phyloP scores from a whole-genome alignment of 1,284 basidiomycete genomes.

The Rhodotorula sp. region DNA sequence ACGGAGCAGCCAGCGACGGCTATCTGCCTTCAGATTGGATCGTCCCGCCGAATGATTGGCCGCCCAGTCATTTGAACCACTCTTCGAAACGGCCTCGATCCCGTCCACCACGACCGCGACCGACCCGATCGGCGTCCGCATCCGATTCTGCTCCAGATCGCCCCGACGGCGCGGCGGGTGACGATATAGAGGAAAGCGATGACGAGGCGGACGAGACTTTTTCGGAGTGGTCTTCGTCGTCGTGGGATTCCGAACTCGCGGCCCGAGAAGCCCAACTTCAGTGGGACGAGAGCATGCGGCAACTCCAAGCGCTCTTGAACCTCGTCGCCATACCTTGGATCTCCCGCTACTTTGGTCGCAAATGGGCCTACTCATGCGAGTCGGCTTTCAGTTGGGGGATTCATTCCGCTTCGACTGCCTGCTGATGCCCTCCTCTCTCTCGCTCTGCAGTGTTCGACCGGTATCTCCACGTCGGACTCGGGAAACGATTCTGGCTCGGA shows the following conservation, averaged over 20 bases:
- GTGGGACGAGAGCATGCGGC: conserved; percentile 34
- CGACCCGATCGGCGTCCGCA: background rate
- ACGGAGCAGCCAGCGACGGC: conserved; percentile 1
- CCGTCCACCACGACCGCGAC: background rate
- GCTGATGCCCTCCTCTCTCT: too few species aligned
- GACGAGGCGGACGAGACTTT: background rate
- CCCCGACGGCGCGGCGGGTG: too few species aligned
- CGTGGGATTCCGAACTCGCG: conserved; percentile 18
- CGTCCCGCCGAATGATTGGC: conserved; percentile 8
- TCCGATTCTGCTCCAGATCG: background rate
- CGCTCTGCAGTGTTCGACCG: conserved; percentile 28
- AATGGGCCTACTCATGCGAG: conserved; percentile 33
- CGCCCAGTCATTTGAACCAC: background rate
- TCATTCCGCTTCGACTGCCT: background rate
- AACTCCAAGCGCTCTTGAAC: conserved; percentile 28
- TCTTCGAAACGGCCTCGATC: background rate
- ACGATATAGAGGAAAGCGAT: too few species aligned
- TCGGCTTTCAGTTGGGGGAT: background rate
- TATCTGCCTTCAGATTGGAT: conserved; percentile 18
- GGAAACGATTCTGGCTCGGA: conserved; percentile 28
- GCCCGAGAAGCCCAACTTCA: conserved; percentile 31
- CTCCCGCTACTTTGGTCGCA: conserved; percentile 30
- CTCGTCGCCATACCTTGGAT: conserved; percentile 33
- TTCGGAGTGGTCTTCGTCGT: background rate
- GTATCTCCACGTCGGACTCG: conserved; percentile 23